phyloP scores from a whole-genome alignment of 1,139 yeast genomes.

The Saccharomyces pastorianus region DNA sequence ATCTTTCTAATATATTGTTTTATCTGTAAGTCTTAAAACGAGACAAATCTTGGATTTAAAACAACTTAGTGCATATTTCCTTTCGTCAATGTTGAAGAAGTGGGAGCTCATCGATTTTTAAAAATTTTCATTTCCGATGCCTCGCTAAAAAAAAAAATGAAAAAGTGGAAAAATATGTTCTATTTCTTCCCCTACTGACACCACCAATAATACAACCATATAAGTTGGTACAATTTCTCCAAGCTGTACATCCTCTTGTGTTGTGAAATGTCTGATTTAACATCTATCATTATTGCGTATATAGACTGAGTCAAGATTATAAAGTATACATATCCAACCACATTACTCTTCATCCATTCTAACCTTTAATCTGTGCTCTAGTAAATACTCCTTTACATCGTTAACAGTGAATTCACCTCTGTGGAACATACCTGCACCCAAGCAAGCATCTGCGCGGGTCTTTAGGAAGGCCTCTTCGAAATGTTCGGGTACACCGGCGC shows the following conservation, averaged over 20 bases:
- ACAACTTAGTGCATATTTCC: not conserved
- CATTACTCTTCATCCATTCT: slow-evolving; percentile 34
- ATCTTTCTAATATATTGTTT: not conserved
- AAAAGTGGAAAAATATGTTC: not conserved
- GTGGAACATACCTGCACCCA: slow-evolving; percentile 98
- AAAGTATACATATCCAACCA: not conserved
- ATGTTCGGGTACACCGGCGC: slow-evolving; percentile 90
- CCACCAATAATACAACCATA: not conserved
- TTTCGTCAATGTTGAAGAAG: not conserved
- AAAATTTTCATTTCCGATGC: not conserved
- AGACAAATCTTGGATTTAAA: not conserved
- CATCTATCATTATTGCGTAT: not conserved
- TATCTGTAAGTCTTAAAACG: not conserved
- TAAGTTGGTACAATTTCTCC: not conserved
- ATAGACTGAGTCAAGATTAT: not conserved
- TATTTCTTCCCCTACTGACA: not conserved
- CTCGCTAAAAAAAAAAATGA: not conserved
- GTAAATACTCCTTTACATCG: slow-evolving; percentile 65
- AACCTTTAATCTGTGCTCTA: slow-evolving; percentile 45
- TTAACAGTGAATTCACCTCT: slow-evolving; percentile 83
- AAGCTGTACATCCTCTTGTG: not conserved
- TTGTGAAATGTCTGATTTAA: not conserved
- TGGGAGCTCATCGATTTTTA: not conserved
- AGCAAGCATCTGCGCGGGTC: slow-evolving; percentile 87
- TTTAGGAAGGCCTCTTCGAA: slow-evolving; percentile 76